Conservation (phyloP, 805 yeast genomes). For the Candida jianshihensis region DNA sequence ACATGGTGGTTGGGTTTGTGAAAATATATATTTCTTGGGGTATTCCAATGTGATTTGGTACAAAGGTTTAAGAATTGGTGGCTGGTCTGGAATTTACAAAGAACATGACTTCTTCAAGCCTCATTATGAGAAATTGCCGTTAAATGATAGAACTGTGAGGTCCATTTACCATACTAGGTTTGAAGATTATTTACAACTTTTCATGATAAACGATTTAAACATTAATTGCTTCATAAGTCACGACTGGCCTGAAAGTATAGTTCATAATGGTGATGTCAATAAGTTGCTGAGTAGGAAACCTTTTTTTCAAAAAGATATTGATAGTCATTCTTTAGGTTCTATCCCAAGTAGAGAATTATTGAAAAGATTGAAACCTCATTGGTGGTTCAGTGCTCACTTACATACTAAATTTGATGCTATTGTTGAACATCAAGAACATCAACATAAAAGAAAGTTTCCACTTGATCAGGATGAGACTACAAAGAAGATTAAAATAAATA, state of each 20-base stretch:
- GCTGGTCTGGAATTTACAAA: constrained; percentile 80
- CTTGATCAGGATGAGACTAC: constrained; percentile 1
- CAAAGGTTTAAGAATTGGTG: constrained; percentile 71
- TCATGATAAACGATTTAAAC: constrained; percentile 26
- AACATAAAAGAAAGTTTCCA: constrained; percentile 1
- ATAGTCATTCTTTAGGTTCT: constrained; percentile 58
- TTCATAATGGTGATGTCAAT: constrained; percentile 50
- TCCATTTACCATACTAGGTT: constrained; percentile 66
- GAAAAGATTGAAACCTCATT: constrained; percentile 45
- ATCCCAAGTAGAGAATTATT: constrained; percentile 57
- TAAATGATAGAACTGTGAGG: constrained; percentile 36
- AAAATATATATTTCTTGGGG: constrained; percentile 81
- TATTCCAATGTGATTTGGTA: constrained; percentile 66
- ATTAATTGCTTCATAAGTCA: constrained; percentile 67
- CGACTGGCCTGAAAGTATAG: constrained; percentile 92
- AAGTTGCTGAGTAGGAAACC: constrained; percentile 53
- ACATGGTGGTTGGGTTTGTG: constrained; percentile 92
- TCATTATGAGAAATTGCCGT: constrained; percentile 42
- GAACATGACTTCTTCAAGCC: constrained; percentile 37
- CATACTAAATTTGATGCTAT: constrained; percentile 68
- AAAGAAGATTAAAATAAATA: constrained; percentile 10
- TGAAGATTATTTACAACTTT: constrained; percentile 50
- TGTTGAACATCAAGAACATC: constrained; percentile 29
- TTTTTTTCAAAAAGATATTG: constrained; percentile 59
- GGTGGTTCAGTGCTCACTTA: constrained; percentile 88